Conservation (phyloP, 345 rosid genomes). For the Heritiera fomes region DNA sequence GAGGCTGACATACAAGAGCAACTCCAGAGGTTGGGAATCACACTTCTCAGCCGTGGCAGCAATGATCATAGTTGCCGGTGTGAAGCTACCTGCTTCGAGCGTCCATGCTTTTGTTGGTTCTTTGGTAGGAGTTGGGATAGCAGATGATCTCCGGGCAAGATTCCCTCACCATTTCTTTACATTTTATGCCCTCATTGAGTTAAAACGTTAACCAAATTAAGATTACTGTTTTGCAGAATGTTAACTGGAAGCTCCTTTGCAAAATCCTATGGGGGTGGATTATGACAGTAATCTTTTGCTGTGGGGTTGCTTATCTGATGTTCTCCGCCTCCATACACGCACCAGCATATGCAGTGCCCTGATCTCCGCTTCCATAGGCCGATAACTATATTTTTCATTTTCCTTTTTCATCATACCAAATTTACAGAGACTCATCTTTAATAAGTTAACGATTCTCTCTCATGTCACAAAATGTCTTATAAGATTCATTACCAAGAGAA, state of each 20-base stretch:
- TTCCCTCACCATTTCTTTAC: not conserved
- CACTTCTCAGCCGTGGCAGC: conserved; percentile 33
- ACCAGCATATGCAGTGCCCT: conserved; percentile 32
- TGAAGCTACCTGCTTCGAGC: conserved; percentile 29
- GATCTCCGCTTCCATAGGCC: not conserved
- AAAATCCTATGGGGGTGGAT: conserved; percentile 35
- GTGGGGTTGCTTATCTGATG: conserved; percentile 32
- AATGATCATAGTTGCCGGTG: conserved; percentile 26
- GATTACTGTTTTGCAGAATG: conserved; percentile 25
- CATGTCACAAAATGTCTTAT: no score
- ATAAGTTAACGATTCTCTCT: no score
- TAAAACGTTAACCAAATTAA: not conserved
- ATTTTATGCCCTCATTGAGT: not conserved
- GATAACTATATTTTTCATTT: not conserved
- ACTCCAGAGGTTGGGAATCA: conserved; percentile 35
- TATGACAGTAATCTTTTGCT: conserved; percentile 30
- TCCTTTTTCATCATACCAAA: not conserved
- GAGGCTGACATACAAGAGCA: conserved; percentile 33
- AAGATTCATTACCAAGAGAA: no score
- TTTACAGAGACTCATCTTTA: no score
- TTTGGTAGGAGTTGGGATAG: conserved; percentile 30
- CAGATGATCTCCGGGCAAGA: conserved; percentile 29
- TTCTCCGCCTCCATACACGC: conserved; percentile 35
- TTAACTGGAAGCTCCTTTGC: conserved; percentile 34
- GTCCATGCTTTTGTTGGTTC: conserved; percentile 37